phyloP scores from a whole-genome alignment of 495 filamentous ascomycete species.

The Aspergillus wentii region DNA sequence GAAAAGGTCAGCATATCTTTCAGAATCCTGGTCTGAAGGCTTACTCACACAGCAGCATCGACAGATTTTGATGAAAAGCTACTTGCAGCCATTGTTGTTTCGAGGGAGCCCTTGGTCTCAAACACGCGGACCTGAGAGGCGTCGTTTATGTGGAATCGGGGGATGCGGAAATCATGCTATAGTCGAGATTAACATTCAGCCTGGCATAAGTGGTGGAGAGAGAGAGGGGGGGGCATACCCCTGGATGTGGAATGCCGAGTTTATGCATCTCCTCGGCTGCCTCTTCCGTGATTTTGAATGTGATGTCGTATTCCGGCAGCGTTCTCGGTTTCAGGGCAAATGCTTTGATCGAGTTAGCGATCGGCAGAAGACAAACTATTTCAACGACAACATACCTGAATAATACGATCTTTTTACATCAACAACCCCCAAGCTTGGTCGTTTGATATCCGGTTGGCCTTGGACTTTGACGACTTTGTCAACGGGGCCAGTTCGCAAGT shows the following conservation, averaged over 20 bases:
- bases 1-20: constrained; percentile 1
- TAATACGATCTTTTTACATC: background rate
- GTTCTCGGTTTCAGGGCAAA: constrained; percentile 7
- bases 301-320: constrained; percentile 6
- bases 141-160: constrained; percentile 5
- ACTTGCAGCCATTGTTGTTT: constrained; percentile 4
- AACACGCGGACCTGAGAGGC: constrained; percentile 6
- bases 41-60: constrained; percentile 7
- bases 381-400: background rate
- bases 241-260: background rate
- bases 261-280: constrained; percentile 3
- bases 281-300: constrained; percentile 3
- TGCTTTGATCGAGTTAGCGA: too few species aligned
- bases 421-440: background rate
- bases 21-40: background rate
- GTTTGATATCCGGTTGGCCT: constrained; percentile 1
- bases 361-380: too few species aligned
- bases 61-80: constrained; percentile 1
- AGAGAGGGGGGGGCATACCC: background rate
- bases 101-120: constrained; percentile 6
- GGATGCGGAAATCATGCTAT: constrained; percentile 6
- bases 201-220: background rate
- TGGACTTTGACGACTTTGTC: constrained; percentile 7
- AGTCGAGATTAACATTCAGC: constrained; percentile 1
- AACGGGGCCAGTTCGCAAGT: too few species aligned